Evolutionary conservation across 139 green algal genomes (phyloP), one percentile per base, ranked within the genome.

Genomic region (Gonium pectorale): DNA sequence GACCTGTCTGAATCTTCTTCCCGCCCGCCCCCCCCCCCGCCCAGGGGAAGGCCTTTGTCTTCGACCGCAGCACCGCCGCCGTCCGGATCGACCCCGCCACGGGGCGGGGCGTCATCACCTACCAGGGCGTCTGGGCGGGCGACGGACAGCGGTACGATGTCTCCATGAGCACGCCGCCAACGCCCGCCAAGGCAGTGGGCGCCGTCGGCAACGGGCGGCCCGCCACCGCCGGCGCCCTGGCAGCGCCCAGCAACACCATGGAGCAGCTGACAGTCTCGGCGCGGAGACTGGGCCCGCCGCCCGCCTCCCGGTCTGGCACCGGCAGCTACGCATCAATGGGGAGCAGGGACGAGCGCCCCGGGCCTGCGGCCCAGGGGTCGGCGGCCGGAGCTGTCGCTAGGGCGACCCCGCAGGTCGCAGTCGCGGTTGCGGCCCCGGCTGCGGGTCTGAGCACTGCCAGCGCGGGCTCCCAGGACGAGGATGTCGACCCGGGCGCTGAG

Each of bases 71-170:
- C 79, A 66, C 35, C 44, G 79, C 64, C 63, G 31, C 26, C 35
- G 62, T 85, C 31, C 46, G 46, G 0, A 2, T 85, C 17, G 79
- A 85, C 64, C 49, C 79, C 6, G 38, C 64, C 46, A 78, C 46
- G 26, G 79, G 79, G 35, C 46, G 46, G 11, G 79, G 79, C 46
- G 17, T 75, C 4, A 56, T 85, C 37, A 67, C 35, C 7, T 85
- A 77, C 79, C 31, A 77, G 24, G 79, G 79, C 31, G 3, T 35
- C 15, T 85, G 79, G 79, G 64, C 44, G 0, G 79, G 64, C 27
- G 38, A 85, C 64, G 79, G 79, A 17, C 46, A 67, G 35, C 79
- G 79, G 24, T 85, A 85, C 64, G 46, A 33, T 1, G 64, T 85
- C 19, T 43, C 33, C 79, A 85, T 85, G 79, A 56, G 3, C 64